Evolutionary conservation across 1,139 yeast species (phyloP).

Genomic region (Pichia sp.): DNA sequence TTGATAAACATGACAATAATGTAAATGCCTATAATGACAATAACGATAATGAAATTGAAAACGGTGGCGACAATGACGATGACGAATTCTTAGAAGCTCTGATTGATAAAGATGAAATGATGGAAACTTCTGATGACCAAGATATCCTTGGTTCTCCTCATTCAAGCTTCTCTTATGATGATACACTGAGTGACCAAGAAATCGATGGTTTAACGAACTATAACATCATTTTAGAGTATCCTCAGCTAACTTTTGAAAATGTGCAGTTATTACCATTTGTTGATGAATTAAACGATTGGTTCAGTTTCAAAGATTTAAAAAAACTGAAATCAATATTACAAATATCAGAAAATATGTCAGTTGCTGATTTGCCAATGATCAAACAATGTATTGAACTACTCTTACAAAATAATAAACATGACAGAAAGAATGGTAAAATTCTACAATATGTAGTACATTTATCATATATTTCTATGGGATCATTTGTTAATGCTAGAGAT

Average conservation of each 20-base stretch:
- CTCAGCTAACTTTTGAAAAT: constrained; percentile 42
- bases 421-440: constrained; percentile 5
- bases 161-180: constrained; percentile 24
- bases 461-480: constrained; percentile 25
- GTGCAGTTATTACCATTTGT: constrained; percentile 36
- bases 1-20: neutral
- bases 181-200: constrained; percentile 18
- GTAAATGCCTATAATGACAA: neutral
- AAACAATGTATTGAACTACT: neutral
- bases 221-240: constrained; percentile 28
- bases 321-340: constrained; percentile 21
- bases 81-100: constrained; percentile 29
- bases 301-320: constrained; percentile 43
- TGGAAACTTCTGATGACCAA: constrained; percentile 27
- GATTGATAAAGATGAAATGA: constrained; percentile 29
- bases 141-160: constrained; percentile 27
- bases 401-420: neutral
- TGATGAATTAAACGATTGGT: constrained; percentile 60
- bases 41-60: constrained; percentile 1
- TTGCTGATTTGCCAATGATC: constrained; percentile 1
- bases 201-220: constrained; percentile 29
- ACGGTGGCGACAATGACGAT: constrained; percentile 8
- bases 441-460: constrained; percentile 9
- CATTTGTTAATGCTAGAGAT: constrained; percentile 16
- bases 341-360: constrained; percentile 2